Evolutionary conservation across 148 eudicot species (phyloP), one percentile per base, ranked within the genome.

Genomic region (Simmondsia chinensis): DNA sequence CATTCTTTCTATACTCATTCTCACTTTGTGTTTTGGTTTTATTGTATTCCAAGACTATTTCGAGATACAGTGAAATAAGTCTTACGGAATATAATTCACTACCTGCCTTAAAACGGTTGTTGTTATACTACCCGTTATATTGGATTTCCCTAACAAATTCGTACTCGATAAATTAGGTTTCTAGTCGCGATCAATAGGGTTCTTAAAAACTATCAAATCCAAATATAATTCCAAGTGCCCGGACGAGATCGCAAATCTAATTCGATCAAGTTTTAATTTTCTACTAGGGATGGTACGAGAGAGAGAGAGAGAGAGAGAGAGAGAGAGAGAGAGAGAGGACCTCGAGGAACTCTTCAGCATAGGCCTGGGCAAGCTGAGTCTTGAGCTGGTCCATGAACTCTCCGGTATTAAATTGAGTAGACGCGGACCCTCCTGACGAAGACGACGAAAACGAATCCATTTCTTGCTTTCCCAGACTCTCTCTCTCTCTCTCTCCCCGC

Each of bases 321-420:
- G 1, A 11, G n/a, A 20, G 7, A 31, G 13, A 26, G 25, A 14
- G 33, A 35, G 9, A 50, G 22, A 8, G 29, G 5, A 81, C 94
- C 81, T 83, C 94, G 33, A 83, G 67, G 21, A 80, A 68, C 57
- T 83, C 81, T 46, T 83, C 87, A 22, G 78, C 81, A 50, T 79
- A 83, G 13, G 94, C 87, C 56, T 79, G 94, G 14, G 79, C 87
- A 23, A 83, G 76, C 48, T 79, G 87, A 51, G 44, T 66, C 60
- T 80, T 69, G 65, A 83, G 56, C 46, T 76, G 76, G 22, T 56
- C 63, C 80, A 76, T 76, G 34, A 83, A 37, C 8, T 71, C 74
- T n/a, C 60, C 75, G 0, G 75, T 17, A 14, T 54, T 52, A 9
- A 74, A 44, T 6, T 60, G 60, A 4, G 76, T 32, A 15, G 74